Evolutionary conservation across 208 protist species (phyloP), one percentile per base, ranked within the genome.

Genomic region (Acanthamoeba lenticulata): DNA sequence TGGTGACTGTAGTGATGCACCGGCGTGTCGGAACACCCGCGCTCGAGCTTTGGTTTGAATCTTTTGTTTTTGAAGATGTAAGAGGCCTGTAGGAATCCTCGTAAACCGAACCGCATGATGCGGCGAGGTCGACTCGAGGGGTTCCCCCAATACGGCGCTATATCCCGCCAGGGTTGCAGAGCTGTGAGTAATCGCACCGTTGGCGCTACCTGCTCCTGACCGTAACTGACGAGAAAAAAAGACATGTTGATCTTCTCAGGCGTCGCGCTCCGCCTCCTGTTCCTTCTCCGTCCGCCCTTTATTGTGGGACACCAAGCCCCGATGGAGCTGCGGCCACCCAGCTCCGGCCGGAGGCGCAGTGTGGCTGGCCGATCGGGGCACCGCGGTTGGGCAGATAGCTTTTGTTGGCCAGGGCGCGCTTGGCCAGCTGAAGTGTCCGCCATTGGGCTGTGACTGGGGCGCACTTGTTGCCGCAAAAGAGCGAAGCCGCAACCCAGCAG

Each of bases 111-210:
- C 21, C 42, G 40, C 74, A 83, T 52, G 42, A 24, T 52, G 40
- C 19, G 36, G 52, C 42, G n/a, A 24, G n/a, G 74, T 52, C 74
- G 74, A 83, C 74, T 83, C 74, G 74, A 83, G 42, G 0, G 29
- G 17, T 13, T 21, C 42, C 74, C n/a, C 34, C 65, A 15, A 19
- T 40, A 83, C 74, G 74, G 32, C 40, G 42, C 57, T 90, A 17
- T 90, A 34, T 90, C 83, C 67, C 42, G 32, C 57, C 83, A 90
- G 83, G 83, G 83, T 90, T 90, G 45, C 40, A 47, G 32, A 90
- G 47, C 47, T 72, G 13, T 83, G 67, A 90, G 83, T 90, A 62
- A 90, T 90, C 24, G 83, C 57, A 90, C 83, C 47, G 36, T 17
- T 47, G 55, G 83, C 49, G 57, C 57, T 72, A 62, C 83, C 55